Base-by-base conservation (phyloP, 2,329 filamentous ascomycete species). In the Zalaria sp. region DNA sequence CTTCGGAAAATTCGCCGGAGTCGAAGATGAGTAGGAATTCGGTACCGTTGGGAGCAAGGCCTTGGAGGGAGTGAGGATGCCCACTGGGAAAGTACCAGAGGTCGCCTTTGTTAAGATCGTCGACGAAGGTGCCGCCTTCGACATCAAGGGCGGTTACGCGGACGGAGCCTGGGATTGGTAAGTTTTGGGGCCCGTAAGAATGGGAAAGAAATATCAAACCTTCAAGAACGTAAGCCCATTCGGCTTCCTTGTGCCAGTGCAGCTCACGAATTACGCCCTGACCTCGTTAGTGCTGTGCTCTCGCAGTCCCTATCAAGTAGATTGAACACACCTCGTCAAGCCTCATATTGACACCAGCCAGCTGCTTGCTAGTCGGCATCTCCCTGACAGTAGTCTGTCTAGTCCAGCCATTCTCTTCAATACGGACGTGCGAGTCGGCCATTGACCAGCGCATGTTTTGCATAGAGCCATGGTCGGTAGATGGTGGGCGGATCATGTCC, bases 61-160 rank as follows among this genome's bases (percentile, higher is more conserved):
- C 83, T 59, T 87, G 83, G 2, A 88, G 72, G 0, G 80, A 84
- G 58, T 88, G 83, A 7, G 83, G 83, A 29, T 86, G 72, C 5
- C 83, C 83, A 7, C 77, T 76, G 25, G 83, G 83, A 62, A 88
- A 88, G 53, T 84, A 88, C 82, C 81, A 88, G 5, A 88, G 59
- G 52, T 88, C 83, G 4, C 83, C 83, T 53, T 82, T 79, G 53
- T 77, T 72, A 25, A 88, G 61, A 53, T 88, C 83, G 49, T 86
- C 83, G 46, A 87, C 73, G 57, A 85, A 87, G 47, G 76, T 83
- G 46, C 82, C 76, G 6, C 83, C 83, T 46, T 88, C 79, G 35
- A 79, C 75, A 59, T 86, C 81, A 11, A 87, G 69, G 1, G 77
- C 81, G 0, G 81, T 84, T 39, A 87, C 73, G 41, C 82, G 75